These are phyloP conservation scores for Mycena galericulata DNA, from an alignment of 768 basidiomycete species.

Conservation along the genomic window DNA sequence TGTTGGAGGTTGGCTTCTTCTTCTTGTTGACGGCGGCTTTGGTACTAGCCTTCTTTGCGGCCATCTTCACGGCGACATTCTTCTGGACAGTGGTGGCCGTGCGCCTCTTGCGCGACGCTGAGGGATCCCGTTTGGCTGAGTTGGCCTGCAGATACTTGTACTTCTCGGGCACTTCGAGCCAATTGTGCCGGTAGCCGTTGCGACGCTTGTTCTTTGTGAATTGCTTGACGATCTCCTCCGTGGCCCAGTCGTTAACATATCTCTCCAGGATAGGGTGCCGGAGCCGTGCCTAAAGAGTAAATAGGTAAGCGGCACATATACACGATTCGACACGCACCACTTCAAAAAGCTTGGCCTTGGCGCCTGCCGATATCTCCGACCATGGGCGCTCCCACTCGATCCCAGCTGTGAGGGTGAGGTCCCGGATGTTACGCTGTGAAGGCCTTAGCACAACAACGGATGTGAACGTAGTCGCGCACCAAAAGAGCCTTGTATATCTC, in stretches of 20 bases:
- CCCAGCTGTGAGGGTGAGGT: conserved; percentile 8
- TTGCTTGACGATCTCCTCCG: conserved; percentile 37
- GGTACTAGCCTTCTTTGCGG: neutral
- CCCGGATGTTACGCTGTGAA: conserved; percentile 16
- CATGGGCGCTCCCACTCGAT: conserved; percentile 30
- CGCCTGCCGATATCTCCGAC: conserved; percentile 15
- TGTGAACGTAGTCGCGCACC: too few species aligned
- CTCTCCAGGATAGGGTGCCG: neutral
- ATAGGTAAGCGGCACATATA: neutral
- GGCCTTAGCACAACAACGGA: too few species aligned
- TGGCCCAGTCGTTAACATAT: conserved; percentile 40
- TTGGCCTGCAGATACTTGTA: conserved; percentile 36
- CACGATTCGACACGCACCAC: neutral
- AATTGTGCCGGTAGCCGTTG: conserved; percentile 23
- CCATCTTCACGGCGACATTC: neutral
- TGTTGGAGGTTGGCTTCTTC: neutral
- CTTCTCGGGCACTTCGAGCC: conserved; percentile 32
- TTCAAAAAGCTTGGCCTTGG: conserved; percentile 22
- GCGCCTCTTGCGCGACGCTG: neutral
- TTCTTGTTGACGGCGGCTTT: neutral
- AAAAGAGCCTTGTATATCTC: neutral
- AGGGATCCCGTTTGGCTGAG: conserved; percentile 28
- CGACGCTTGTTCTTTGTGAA: conserved; percentile 35
- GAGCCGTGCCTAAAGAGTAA: neutral
- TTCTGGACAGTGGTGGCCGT: neutral